phyloP scores from a whole-genome alignment of 768 basidiomycete species.

The Tricholomella constricta region DNA sequence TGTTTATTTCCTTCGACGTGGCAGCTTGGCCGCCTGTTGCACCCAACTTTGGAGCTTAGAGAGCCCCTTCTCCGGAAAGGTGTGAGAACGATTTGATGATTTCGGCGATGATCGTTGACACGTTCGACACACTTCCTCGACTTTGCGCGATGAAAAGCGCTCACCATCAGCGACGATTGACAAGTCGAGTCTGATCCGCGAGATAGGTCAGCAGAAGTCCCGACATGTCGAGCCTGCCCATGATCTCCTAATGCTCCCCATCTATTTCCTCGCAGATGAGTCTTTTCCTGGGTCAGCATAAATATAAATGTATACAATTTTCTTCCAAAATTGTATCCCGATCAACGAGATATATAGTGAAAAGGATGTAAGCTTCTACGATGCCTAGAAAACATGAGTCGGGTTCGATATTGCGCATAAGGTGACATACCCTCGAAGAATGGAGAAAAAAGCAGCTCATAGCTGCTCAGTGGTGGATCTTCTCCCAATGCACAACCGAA shows the following conservation, averaged over 20 bases:
- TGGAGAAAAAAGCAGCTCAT: neutral
- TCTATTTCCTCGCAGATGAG: too few species aligned
- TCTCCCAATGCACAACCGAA: neutral
- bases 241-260: too few species aligned
- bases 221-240: too few species aligned
- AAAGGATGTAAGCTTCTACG: too few species aligned
- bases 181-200: slow-evolving; percentile 13
- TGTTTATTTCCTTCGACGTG: slow-evolving; percentile 8
- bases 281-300: too few species aligned
- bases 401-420: too few species aligned
- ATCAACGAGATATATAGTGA: too few species aligned
- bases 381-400: too few species aligned
- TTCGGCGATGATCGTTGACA: slow-evolving; percentile 7
- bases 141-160: neutral
- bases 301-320: too few species aligned
- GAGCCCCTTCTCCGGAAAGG: neutral
- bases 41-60: neutral
- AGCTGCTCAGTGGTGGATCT: slow-evolving; percentile 8
- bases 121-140: neutral
- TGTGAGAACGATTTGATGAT: slow-evolving; percentile 1
- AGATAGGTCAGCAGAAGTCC: too few species aligned
- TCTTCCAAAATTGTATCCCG: too few species aligned
- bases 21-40: slow-evolving; percentile 9
- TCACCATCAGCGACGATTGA: slow-evolving; percentile 6
- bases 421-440: too few species aligned